Conservation (phyloP, 192 early-diverging fungal species). For the Rhizoclosmatium sp. region DNA sequence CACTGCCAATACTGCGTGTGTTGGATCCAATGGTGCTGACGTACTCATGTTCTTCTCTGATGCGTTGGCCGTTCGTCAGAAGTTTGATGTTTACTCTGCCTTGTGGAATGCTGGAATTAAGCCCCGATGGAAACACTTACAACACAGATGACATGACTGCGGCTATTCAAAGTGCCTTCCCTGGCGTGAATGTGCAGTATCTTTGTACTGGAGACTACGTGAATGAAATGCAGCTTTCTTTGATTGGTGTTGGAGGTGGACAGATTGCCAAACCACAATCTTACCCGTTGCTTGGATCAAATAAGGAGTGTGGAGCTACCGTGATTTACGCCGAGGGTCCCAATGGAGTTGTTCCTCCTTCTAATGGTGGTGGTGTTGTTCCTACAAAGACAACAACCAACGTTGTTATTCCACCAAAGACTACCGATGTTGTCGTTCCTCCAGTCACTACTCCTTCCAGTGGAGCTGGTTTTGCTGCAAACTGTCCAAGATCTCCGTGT, state of each 20-base stretch:
- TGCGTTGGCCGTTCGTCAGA: not conserved
- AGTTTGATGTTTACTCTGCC: constrained; percentile 5
- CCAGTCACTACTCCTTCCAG: too few species aligned
- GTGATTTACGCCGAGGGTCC: too few species aligned
- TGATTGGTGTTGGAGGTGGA: not conserved
- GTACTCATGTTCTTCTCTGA: not conserved
- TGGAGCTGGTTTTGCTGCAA: not conserved
- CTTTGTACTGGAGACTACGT: not conserved
- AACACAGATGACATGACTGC: constrained; percentile 47
- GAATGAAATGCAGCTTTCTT: constrained; percentile 10
- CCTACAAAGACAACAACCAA: too few species aligned
- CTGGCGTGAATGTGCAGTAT: not conserved
- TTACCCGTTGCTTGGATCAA: too few species aligned
- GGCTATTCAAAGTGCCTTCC: constrained; percentile 50
- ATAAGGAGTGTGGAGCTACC: too few species aligned
- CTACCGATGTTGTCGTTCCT: too few species aligned
- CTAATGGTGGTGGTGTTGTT: too few species aligned
- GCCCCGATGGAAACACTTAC: constrained; percentile 53
- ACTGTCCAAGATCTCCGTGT: too few species aligned
- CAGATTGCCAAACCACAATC: not conserved
- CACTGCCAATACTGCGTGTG: not conserved
- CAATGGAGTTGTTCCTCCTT: too few species aligned
- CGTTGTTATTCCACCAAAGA: too few species aligned
- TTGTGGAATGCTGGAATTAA: constrained; percentile 13
- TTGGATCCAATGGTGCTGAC: not conserved